Conservation (phyloP, 1,284 basidiomycete genomes). For the Leccinum discolor region DNA sequence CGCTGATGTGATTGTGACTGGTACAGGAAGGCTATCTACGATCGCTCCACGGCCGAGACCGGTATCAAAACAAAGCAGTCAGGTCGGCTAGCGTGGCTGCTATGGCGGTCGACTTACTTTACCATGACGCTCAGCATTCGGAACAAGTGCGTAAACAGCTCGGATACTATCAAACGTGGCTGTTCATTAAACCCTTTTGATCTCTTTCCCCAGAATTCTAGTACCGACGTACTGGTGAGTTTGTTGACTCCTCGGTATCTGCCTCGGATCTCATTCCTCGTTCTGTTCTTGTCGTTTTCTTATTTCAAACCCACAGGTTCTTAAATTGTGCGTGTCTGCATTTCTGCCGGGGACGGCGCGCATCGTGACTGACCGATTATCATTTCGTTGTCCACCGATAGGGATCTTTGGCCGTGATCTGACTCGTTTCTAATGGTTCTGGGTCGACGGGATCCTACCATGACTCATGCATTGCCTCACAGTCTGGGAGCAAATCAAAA, state of each 20-base stretch:
- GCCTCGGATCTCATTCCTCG: constrained; percentile 12
- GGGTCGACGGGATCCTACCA: not conserved
- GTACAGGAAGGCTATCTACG: constrained; percentile 75
- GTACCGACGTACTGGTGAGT: constrained; percentile 70
- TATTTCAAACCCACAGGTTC: constrained; percentile 18
- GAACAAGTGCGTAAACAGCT: constrained; percentile 59
- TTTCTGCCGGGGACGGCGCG: constrained; percentile 5
- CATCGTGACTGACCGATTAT: constrained; percentile 19
- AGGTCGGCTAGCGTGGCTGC: constrained; percentile 74
- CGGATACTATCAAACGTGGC: constrained; percentile 3
- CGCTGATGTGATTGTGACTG: not conserved
- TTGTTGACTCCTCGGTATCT: constrained; percentile 28
- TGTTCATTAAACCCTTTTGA: constrained; percentile 5
- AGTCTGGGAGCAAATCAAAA: no score
- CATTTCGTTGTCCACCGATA: constrained; percentile 33
- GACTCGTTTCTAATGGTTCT: constrained; percentile 61
- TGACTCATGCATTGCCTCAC: not conserved
- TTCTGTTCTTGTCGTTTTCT: not conserved
- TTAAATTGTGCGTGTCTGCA: constrained; percentile 20
- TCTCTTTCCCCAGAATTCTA: constrained; percentile 50
- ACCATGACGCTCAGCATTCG: constrained; percentile 76
- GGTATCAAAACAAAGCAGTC: constrained; percentile 65
- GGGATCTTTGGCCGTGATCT: constrained; percentile 84
- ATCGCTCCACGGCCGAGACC: constrained; percentile 52
- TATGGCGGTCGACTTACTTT: constrained; percentile 83